A percentile compares a stretch with the other conserved stretches of the same genome.
These are phyloP conservation scores for Metschnikowia colocasiae DNA, from an alignment of 805 yeast genomes.

Conservation along the genomic window DNA sequence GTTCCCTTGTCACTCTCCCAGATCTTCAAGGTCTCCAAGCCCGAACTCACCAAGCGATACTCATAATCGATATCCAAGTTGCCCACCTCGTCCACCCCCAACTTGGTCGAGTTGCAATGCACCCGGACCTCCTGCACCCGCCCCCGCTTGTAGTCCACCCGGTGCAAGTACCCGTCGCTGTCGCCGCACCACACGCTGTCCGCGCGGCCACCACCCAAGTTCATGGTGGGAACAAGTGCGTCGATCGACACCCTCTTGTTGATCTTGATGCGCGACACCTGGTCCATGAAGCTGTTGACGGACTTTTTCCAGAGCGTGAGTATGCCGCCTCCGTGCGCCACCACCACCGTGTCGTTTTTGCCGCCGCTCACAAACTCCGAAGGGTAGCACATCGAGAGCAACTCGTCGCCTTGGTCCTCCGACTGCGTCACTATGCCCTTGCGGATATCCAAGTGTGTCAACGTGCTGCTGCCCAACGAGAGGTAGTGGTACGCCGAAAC, in stretches of 20 bases:
- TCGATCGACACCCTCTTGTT: constrained; percentile 72
- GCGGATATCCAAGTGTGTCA: constrained; percentile 74
- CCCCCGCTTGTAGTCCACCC: constrained; percentile 63
- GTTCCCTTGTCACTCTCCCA: constrained; percentile 44
- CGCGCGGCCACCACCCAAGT: constrained; percentile 41
- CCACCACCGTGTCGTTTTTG: constrained; percentile 60
- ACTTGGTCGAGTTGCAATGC: constrained; percentile 48
- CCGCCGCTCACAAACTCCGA: constrained; percentile 45
- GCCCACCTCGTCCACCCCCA: constrained; percentile 65
- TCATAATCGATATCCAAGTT: constrained; percentile 75
- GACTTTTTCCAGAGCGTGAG: constrained; percentile 81
- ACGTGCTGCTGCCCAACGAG: constrained; percentile 77
- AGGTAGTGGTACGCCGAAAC: constrained; percentile 76
- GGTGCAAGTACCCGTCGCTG: constrained; percentile 68
- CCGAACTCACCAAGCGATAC: constrained; percentile 75
- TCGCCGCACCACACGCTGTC: constrained; percentile 73
- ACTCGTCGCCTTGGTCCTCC: constrained; percentile 92
- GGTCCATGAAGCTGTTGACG: constrained; percentile 69
- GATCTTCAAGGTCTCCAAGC: constrained; percentile 75
- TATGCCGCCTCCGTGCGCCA: constrained; percentile 90
- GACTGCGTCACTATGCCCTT: constrained; percentile 62
- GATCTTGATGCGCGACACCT: constrained; percentile 69
- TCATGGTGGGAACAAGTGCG: constrained; percentile 56
- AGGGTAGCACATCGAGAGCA: constrained; percentile 69
- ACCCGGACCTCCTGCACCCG: constrained; percentile 59